Evolutionary conservation across 257 asterid species (phyloP), one percentile per base, ranked within the genome.

Genomic region (Nicotiana undulata): DNA sequence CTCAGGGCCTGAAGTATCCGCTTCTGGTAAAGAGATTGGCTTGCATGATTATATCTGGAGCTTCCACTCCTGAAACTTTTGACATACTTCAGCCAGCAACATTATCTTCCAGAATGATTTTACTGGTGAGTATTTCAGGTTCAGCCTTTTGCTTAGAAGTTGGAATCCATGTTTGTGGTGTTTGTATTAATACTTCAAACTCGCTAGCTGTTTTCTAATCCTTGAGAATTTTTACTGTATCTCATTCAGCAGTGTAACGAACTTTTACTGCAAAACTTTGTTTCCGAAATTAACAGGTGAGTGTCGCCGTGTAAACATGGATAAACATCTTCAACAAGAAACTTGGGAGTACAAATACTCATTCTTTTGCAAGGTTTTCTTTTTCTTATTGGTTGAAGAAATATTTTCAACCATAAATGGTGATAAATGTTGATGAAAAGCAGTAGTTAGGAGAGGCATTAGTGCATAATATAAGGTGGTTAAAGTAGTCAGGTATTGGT

Each of bases 1-100:
- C 80, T 82, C 91, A 89, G 83, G 97, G 97, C 72, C 84, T 93
- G 53, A 93, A 93, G 81, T 95, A 93, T 90, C 98, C 97, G 26
- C 88, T 92, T 80, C 86, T 93, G 7, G 91, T 88, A 83, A 95
- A 95, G 90, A 89, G 97, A 64, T 76, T 91, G 76, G 95, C 95
- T 79, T 90, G 97, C 85, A 90, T 85, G 89, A 89, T 90, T 80
- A 88, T 95, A 67, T 84, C 97, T 61, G 91, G 88, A 70, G 84
- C 15, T 20, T 88, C 90, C 22, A 84, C 90, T 76, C 56, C 91
- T 15, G 82, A 65, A 40, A 76, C 85, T 77, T 93, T 95, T 70
- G 91, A 89, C 83, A 83, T 95, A 83, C 98, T 93, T 84, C 97
- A 92, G 74, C 92, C 94, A 40, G 90, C 90, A 80, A 80, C 66